These are phyloP conservation scores for Crithidia fasciculata DNA, from an alignment of 208 protist genomes.

Conservation along the genomic window DNA sequence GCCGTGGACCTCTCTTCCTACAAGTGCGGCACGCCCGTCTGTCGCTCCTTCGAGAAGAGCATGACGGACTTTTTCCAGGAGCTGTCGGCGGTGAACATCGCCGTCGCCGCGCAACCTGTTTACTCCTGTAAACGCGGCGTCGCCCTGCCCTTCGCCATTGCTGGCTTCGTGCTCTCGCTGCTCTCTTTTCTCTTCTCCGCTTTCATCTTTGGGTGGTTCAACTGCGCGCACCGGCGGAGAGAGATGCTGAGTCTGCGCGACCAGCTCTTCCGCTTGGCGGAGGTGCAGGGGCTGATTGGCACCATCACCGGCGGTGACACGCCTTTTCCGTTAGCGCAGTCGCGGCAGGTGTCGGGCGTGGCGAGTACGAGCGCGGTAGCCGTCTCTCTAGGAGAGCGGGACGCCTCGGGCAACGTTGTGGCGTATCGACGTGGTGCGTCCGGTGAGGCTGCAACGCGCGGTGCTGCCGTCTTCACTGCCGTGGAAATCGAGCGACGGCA, in stretches of 20 bases:
- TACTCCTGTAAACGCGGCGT: slow-evolving; percentile 34
- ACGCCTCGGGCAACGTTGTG: not conserved
- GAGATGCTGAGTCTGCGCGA: slow-evolving; percentile 17
- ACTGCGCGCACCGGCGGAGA: not conserved
- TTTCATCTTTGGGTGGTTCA: slow-evolving; percentile 8
- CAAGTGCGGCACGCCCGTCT: slow-evolving; percentile 56
- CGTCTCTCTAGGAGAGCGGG: not conserved
- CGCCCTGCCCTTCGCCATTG: slow-evolving; percentile 33
- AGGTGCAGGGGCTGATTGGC: slow-evolving; percentile 7
- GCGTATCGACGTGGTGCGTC: not conserved
- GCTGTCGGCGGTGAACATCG: not conserved
- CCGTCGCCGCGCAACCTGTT: not conserved
- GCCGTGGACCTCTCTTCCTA: slow-evolving; percentile 21
- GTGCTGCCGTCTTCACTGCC: not conserved
- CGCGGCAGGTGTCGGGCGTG: slow-evolving; percentile 1
- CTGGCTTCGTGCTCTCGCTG: slow-evolving; percentile 22
- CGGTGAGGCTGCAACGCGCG: no score
- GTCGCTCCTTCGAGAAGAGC: slow-evolving; percentile 28
- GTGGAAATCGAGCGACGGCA: not conserved
- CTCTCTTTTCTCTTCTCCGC: slow-evolving; percentile 16
- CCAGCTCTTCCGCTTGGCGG: slow-evolving; percentile 15
- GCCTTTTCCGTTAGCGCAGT: slow-evolving; percentile 11
- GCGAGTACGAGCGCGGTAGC: not conserved
- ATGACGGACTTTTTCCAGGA: slow-evolving; percentile 44
- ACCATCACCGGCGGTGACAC: not conserved